A percentile compares a stretch with the other conserved stretches of the same genome.
Evolutionary conservation across 768 basidiomycete genomes (phyloP).

Genomic region (Suillus americanus): DNA sequence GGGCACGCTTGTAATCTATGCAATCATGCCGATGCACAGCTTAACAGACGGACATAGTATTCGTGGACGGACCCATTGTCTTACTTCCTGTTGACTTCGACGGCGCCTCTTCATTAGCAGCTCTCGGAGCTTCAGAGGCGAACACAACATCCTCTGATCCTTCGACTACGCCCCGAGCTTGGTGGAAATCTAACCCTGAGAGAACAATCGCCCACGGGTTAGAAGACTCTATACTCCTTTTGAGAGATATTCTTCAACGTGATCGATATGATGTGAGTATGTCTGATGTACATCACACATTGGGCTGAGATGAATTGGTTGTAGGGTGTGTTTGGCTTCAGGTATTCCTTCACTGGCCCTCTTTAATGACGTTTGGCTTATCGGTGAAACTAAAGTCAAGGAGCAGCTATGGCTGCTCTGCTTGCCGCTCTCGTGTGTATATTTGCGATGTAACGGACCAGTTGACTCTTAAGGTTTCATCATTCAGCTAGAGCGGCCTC

Average conservation of each 20-base stretch:
- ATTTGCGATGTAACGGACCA: neutral
- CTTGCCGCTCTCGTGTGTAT: slow-evolving; percentile 64
- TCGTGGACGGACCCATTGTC: slow-evolving; percentile 69
- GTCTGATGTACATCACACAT: neutral
- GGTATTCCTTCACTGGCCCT: slow-evolving; percentile 37
- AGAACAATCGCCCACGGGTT: slow-evolving; percentile 55
- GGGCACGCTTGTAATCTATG: slow-evolving; percentile 36
- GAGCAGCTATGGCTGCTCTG: slow-evolving; percentile 72
- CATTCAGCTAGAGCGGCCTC: slow-evolving; percentile 52
- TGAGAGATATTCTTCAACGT: slow-evolving; percentile 57
- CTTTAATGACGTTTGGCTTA: slow-evolving; percentile 3
- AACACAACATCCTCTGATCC: slow-evolving; percentile 42
- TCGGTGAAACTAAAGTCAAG: slow-evolving; percentile 53
- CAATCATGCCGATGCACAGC: neutral
- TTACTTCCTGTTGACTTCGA: slow-evolving; percentile 65
- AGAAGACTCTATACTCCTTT: slow-evolving; percentile 50
- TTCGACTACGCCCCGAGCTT: slow-evolving; percentile 58
- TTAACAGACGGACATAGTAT: slow-evolving; percentile 45
- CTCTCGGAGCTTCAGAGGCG: slow-evolving; percentile 41
- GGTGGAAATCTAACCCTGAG: slow-evolving; percentile 65
- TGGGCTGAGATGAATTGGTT: neutral
- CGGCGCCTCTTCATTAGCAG: slow-evolving; percentile 27
- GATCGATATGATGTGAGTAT: slow-evolving; percentile 65
- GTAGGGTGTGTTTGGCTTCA: slow-evolving; percentile 81
- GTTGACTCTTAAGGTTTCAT: slow-evolving; percentile 5